Percentiles rank a stretch among this genome's conserved stretches.
Conservation (phyloP, 371 early-diverging fungal genomes). For the Capillidium rhysosporum region DNA sequence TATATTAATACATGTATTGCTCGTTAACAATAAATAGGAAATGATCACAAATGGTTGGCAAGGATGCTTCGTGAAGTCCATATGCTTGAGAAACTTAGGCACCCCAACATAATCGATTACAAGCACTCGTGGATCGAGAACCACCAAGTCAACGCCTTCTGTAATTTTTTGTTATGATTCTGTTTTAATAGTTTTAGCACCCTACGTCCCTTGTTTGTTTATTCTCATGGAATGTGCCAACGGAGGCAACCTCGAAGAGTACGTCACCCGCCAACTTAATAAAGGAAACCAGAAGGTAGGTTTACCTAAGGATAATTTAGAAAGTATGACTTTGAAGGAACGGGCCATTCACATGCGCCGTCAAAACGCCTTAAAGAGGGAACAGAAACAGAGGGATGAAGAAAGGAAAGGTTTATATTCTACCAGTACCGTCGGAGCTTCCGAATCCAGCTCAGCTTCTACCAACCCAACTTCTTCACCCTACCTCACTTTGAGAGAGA, state of each 20-base stretch:
- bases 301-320: not conserved
- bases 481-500: constrained; percentile 37
- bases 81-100: constrained; percentile 64
- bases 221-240: constrained; percentile 95
- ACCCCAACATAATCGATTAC: constrained; percentile 83
- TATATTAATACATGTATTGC: not conserved
- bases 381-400: not conserved
- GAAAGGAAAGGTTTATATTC: not conserved
- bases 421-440: not conserved
- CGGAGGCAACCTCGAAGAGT: constrained; percentile 91
- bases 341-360: not conserved
- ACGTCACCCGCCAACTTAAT: constrained; percentile 21
- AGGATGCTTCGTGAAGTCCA: constrained; percentile 91
- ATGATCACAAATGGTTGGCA: constrained; percentile 76
- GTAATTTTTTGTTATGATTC: constrained; percentile 11
- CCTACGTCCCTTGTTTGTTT: constrained; percentile 81
- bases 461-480: constrained; percentile 5
- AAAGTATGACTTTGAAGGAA: not conserved
- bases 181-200: constrained; percentile 17
- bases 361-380: not conserved
- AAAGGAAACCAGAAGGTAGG: not conserved
- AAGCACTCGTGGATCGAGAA: constrained; percentile 88
- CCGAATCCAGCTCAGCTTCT: not conserved
- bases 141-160: constrained; percentile 54
- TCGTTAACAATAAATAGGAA: constrained; percentile 15